Conservation (phyloP, 2,329 filamentous ascomycete species). For the Blastomyces gilchristii region DNA sequence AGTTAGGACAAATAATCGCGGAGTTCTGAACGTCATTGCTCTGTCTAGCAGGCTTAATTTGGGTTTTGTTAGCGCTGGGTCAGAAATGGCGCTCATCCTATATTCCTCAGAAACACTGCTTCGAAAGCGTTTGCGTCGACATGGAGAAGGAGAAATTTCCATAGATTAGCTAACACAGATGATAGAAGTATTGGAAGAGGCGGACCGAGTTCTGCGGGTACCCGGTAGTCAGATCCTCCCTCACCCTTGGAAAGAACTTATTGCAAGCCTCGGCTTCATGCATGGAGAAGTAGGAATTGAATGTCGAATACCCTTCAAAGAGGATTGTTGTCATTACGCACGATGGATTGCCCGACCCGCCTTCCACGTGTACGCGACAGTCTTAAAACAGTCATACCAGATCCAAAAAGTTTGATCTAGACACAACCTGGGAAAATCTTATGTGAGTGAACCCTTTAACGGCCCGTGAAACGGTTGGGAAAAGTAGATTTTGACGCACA, state of each 20-base stretch:
- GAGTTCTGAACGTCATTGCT: neutral
- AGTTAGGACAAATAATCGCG: neutral
- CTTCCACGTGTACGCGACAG: constrained; percentile 1
- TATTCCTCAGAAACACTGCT: neutral
- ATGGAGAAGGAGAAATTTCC: neutral
- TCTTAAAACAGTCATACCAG: neutral
- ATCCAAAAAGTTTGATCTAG: neutral
- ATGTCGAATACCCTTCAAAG: neutral
- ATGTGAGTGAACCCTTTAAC: constrained; percentile 1
- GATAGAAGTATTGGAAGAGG: neutral
- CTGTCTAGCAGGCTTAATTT: neutral
- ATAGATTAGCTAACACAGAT: neutral
- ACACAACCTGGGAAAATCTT: neutral
- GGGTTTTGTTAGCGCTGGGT: too few species aligned
- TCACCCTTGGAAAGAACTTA: neutral
- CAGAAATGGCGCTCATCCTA: neutral
- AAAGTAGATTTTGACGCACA: neutral
- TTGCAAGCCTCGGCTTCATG: neutral
- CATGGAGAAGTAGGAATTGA: neutral
- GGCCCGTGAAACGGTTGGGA: constrained; percentile 4
- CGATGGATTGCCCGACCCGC: neutral
- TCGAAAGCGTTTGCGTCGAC: neutral
- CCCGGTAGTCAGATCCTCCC: neutral
- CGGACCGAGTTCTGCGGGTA: neutral
- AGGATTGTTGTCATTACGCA: neutral